These are phyloP conservation scores for Candida odintsovae DNA, from an alignment of 805 yeast species.

Conservation along the genomic window DNA sequence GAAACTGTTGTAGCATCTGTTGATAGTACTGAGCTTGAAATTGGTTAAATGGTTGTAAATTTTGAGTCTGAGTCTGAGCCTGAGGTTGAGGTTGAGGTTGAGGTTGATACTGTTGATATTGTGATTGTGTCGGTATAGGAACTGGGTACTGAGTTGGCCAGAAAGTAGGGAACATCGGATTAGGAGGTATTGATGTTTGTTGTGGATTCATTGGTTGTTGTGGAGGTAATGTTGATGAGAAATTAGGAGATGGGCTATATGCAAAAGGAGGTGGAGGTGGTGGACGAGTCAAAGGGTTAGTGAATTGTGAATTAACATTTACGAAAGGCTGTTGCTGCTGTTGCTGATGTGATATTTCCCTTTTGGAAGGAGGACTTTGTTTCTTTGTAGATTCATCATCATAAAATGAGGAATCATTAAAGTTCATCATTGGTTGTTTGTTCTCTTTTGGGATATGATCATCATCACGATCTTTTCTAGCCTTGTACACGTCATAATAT, in stretches of 20 bases:
- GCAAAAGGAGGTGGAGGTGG: not conserved
- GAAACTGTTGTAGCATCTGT: not conserved
- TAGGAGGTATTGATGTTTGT: not conserved
- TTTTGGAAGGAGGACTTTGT: not conserved
- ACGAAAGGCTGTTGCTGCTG: not conserved
- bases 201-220: not conserved
- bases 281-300: not conserved
- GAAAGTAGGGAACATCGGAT: not conserved
- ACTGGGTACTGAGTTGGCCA: not conserved
- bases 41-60: not conserved
- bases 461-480: constrained; percentile 19
- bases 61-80: no score
- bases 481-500: constrained; percentile 16
- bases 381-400: not conserved
- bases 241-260: not conserved
- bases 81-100: constrained; percentile 1
- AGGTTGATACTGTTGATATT: not conserved
- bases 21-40: not conserved
- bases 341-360: not conserved
- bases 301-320: not conserved
- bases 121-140: not conserved
- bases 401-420: not conserved
- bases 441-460: not conserved
- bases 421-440: not conserved
- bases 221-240: not conserved